Conservation (phyloP, 192 early-diverging fungal species). For the Chytriomyces sp. region DNA sequence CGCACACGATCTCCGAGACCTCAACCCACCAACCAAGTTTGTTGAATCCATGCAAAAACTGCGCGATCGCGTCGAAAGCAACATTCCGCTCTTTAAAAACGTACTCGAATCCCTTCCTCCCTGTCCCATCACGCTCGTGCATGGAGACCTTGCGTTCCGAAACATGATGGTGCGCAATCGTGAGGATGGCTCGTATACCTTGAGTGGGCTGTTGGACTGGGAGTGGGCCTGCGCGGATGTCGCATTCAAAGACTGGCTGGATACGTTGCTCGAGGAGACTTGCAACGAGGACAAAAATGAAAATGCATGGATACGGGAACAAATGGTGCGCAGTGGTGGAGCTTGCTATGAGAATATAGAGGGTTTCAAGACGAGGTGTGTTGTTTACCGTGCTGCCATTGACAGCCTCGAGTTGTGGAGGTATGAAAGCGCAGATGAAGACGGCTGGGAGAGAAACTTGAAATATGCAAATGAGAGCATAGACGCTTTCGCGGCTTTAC, state of each 20-base stretch:
- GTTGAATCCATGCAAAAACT: not conserved
- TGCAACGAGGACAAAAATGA: not conserved
- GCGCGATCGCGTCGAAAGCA: not conserved
- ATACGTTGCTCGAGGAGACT: slow-evolving; percentile 13
- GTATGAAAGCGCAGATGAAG: too few species aligned
- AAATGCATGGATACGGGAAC: slow-evolving; percentile 24
- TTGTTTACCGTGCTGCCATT: not conserved
- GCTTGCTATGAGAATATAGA: slow-evolving; percentile 11
- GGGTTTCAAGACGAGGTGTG: not conserved
- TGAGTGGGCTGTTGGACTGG: slow-evolving; percentile 22
- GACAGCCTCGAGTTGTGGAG: slow-evolving; percentile 2
- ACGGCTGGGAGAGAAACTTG: too few species aligned
- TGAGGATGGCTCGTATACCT: not conserved
- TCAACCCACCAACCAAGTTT: not conserved
- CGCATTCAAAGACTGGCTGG: not conserved
- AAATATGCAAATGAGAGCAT: too few species aligned
- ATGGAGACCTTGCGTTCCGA: slow-evolving; percentile 28
- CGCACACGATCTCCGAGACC: not conserved
- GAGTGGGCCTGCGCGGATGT: slow-evolving; percentile 22
- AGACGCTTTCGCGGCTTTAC: too few species aligned
- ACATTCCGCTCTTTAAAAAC: not conserved
- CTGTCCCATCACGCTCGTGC: slow-evolving; percentile 10
- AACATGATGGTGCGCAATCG: slow-evolving; percentile 19
- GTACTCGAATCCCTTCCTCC: not conserved
- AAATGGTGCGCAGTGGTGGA: slow-evolving; percentile 5